Evolutionary conservation across 345 rosid species (phyloP).

Genomic region (Arabis hirsuta): DNA sequence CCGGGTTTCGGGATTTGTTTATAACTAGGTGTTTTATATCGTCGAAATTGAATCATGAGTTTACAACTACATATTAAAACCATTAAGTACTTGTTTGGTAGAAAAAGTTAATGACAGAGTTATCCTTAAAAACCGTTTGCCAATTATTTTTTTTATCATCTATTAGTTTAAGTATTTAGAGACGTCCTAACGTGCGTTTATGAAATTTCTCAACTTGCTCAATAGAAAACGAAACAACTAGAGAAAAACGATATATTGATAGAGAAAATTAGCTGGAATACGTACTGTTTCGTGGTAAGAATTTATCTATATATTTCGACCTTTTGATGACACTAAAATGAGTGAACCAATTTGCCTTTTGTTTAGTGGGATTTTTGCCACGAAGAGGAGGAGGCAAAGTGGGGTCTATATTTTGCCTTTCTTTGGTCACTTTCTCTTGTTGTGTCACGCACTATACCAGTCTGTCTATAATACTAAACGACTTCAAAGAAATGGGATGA

Average conservation of each 20-base stretch:
- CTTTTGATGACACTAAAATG: slow-evolving; percentile 15
- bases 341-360: background rate
- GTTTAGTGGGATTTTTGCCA: slow-evolving; percentile 2
- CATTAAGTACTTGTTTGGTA: background rate
- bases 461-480: no score
- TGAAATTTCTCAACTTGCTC: background rate
- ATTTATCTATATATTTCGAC: no score
- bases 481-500: background rate
- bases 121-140: background rate
- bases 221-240: background rate
- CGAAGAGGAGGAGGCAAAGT: background rate
- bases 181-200: background rate
- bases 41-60: background rate
- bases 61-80: background rate
- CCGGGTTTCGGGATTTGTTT: background rate
- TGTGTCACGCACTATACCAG: background rate
- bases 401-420: background rate
- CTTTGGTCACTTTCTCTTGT: background rate
- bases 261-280: background rate
- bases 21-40: background rate
- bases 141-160: background rate
- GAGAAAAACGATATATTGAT: background rate
- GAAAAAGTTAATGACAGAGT: background rate
- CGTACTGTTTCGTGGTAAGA: no score
- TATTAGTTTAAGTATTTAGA: background rate